A percentile compares a stretch with the other conserved stretches of the same genome.
Evolutionary conservation across 1,284 basidiomycete species (phyloP).

Genomic region (Trichosporon inkin): DNA sequence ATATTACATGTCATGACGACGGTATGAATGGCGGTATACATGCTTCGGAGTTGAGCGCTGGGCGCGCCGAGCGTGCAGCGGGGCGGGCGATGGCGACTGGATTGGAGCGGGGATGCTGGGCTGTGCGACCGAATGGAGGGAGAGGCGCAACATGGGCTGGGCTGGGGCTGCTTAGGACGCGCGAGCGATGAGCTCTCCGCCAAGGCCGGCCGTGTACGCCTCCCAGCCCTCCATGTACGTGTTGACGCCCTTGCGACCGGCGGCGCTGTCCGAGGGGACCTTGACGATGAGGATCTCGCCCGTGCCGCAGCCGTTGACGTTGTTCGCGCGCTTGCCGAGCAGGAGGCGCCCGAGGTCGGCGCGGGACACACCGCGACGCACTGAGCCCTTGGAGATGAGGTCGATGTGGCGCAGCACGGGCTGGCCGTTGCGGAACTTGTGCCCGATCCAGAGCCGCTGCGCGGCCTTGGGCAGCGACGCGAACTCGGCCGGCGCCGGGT

Average conservation of each 20-base stretch:
- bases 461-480: constrained; percentile 31
- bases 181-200: constrained; percentile 49
- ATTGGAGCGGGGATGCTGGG: not conserved
- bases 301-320: constrained; percentile 45
- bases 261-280: constrained; percentile 24
- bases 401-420: constrained; percentile 44
- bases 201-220: constrained; percentile 48
- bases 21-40: constrained; percentile 28
- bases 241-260: constrained; percentile 28
- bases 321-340: constrained; percentile 43
- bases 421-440: constrained; percentile 47
- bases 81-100: not conserved
- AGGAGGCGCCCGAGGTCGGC: constrained; percentile 47
- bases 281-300: constrained; percentile 48
- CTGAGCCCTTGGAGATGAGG: constrained; percentile 42
- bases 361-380: constrained; percentile 35
- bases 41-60: constrained; percentile 16
- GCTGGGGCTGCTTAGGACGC: constrained; percentile 24
- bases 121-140: not conserved
- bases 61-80: not conserved
- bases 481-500: constrained; percentile 41
- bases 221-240: constrained; percentile 50
- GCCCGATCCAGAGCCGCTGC: constrained; percentile 43
- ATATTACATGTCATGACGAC: constrained; percentile 18
- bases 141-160: not conserved